phyloP scores from a whole-genome alignment of 2,329 filamentous ascomycete genomes.

The Aspergillus sp. region DNA sequence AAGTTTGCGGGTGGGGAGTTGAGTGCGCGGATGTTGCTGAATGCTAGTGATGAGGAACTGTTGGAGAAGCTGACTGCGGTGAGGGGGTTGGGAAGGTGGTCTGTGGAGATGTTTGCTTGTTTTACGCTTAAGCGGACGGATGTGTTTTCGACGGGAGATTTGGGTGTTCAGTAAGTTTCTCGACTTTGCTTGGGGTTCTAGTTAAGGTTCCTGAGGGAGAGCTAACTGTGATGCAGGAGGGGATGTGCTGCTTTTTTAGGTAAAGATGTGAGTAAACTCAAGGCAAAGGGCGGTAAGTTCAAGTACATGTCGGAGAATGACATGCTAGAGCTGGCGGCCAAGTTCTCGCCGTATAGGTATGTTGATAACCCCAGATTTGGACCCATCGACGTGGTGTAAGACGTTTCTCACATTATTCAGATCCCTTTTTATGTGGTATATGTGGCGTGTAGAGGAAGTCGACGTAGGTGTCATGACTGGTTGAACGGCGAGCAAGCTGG shows the following conservation, averaged over 20 bases:
- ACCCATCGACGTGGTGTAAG: not conserved
- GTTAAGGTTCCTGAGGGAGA: not conserved
- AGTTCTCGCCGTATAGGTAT: conserved; percentile 77
- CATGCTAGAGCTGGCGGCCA: conserved; percentile 78
- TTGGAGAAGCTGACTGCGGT: conserved; percentile 80
- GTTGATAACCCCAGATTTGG: conserved; percentile 22
- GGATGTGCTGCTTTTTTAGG: conserved; percentile 90
- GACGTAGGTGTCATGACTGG: conserved; percentile 58
- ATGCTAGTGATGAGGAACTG: conserved; percentile 81
- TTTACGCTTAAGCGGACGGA: conserved; percentile 94
- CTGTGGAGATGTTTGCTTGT: conserved; percentile 96
- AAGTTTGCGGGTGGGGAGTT: conserved; percentile 78
- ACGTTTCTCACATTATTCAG: conserved; percentile 45
- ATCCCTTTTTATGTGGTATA: conserved; percentile 97
- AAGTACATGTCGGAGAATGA: conserved; percentile 97
- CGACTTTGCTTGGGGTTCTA: not conserved
- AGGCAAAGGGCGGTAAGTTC: conserved; percentile 81
- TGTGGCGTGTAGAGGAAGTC: conserved; percentile 85
- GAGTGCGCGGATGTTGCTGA: conserved; percentile 71
- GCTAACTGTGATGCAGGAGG: conserved; percentile 47
- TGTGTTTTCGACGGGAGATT: conserved; percentile 86
- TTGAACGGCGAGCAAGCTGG: not conserved
- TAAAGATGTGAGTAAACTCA: conserved; percentile 79
- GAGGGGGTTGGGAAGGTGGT: conserved; percentile 84
- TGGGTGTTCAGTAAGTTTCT: conserved; percentile 75